phyloP scores from a whole-genome alignment of 2,329 filamentous ascomycete genomes.

The Colletotrichum cordylinicola region DNA sequence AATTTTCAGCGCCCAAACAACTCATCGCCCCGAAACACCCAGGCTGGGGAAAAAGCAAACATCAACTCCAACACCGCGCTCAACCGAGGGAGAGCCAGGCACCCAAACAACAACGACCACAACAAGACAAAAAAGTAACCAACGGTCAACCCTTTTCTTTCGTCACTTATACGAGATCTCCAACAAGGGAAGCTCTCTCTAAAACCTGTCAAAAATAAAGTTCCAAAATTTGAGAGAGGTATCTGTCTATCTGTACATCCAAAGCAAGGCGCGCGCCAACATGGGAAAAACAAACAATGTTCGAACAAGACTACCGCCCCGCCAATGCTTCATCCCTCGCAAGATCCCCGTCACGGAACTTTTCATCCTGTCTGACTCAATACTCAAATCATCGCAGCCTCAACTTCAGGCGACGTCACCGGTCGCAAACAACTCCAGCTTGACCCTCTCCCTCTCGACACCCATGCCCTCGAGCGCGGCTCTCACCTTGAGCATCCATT shows the following conservation, averaged over 20 bases:
- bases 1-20: background rate
- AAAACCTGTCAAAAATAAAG: background rate
- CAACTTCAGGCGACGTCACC: constrained; percentile 41
- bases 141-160: background rate
- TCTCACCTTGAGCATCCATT: constrained; percentile 71
- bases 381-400: background rate
- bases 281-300: background rate
- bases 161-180: background rate
- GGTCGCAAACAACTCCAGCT: constrained; percentile 73
- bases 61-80: background rate
- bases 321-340: constrained; percentile 6
- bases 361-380: background rate
- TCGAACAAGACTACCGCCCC: background rate
- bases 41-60: constrained; percentile 11
- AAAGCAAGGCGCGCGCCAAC: background rate
- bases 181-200: background rate
- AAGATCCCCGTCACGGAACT: background rate
- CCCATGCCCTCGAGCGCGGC: constrained; percentile 58
- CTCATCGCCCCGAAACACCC: background rate
- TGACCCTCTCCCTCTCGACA: constrained; percentile 63
- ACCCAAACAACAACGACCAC: background rate
- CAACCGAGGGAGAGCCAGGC: background rate
- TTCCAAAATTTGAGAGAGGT: constrained; percentile 7
- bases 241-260: constrained; percentile 12
- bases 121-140: background rate